Conservation (phyloP, 2,329 filamentous ascomycete species). For the Aspergillus pseudonomiae region DNA sequence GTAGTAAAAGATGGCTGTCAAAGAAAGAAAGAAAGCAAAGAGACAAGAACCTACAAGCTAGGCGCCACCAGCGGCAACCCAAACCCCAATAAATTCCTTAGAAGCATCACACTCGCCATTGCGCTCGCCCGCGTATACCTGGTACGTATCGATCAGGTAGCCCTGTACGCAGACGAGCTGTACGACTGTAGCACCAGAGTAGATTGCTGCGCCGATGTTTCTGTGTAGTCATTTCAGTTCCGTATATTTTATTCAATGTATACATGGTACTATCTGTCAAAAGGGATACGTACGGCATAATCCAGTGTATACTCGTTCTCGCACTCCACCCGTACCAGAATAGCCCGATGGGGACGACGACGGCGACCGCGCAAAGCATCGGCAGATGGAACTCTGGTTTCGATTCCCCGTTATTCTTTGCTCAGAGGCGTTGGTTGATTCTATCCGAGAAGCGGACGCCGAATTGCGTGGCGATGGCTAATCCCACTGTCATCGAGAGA, state of each 20-base stretch:
- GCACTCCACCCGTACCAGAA: conserved; percentile 62
- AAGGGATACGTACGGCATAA: conserved; percentile 50
- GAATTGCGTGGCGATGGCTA: conserved; percentile 57
- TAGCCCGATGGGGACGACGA: conserved; percentile 56
- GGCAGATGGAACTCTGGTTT: conserved; percentile 64
- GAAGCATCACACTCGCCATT: conserved; percentile 32
- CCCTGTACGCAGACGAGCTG: conserved; percentile 47
- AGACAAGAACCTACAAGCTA: conserved; percentile 5
- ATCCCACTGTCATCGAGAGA: conserved; percentile 63
- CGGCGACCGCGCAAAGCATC: conserved; percentile 55
- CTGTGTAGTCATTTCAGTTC: neutral
- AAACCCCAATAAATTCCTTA: conserved; percentile 23
- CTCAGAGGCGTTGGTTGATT: conserved; percentile 51
- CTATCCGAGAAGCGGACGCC: conserved; percentile 52
- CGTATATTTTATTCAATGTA: too few species aligned
- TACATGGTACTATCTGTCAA: too few species aligned
- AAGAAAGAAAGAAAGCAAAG: neutral
- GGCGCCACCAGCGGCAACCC: conserved; percentile 10
- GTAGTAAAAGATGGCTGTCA: too few species aligned
- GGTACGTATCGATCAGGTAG: conserved; percentile 44
- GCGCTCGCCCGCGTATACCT: conserved; percentile 41
- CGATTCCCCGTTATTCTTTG: conserved; percentile 42
- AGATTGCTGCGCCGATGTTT: conserved; percentile 55
- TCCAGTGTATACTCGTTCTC: conserved; percentile 53
- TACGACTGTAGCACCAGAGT: conserved; percentile 50